These are phyloP conservation scores for Ambrosiella cleistominuta DNA, from an alignment of 2,329 filamentous ascomycete genomes.

Conservation along the genomic window DNA sequence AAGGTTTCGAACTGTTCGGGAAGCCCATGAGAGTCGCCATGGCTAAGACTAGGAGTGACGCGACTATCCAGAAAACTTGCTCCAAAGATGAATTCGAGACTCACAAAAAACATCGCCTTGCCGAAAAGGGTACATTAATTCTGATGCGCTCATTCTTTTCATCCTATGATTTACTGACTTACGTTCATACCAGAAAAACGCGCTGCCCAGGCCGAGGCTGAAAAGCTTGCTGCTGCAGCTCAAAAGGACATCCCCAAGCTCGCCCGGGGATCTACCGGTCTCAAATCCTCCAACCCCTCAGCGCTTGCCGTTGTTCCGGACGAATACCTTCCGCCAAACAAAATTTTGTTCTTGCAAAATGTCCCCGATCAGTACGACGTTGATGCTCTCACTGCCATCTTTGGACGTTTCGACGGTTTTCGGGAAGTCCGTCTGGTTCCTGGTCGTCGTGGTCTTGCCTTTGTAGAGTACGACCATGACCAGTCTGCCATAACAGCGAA, in stretches of 20 bases:
- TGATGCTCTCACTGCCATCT: conserved; percentile 62
- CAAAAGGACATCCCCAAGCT: conserved; percentile 35
- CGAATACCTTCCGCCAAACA: conserved; percentile 94
- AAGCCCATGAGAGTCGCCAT: conserved; percentile 77
- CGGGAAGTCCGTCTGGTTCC: conserved; percentile 82
- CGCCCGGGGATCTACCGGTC: conserved; percentile 40
- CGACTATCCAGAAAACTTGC: conserved; percentile 59
- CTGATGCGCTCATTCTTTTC: neutral
- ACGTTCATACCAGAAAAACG: conserved; percentile 44
- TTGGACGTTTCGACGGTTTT: conserved; percentile 83
- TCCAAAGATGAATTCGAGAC: conserved; percentile 65
- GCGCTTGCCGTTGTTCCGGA: conserved; percentile 69
- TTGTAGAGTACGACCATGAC: conserved; percentile 90
- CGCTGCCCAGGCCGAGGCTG: conserved; percentile 57
- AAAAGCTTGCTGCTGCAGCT: conserved; percentile 44
- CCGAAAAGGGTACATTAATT: conserved; percentile 60
- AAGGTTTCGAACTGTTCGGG: conserved; percentile 84
- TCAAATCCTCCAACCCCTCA: conserved; percentile 57
- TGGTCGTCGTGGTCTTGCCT: conserved; percentile 72
- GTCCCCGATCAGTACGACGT: conserved; percentile 73
- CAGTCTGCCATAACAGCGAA: conserved; percentile 81
- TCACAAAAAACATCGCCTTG: conserved; percentile 68
- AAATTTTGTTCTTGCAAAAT: conserved; percentile 87
- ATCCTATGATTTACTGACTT: neutral
- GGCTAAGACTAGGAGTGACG: conserved; percentile 72